A percentile compares a stretch with the other conserved stretches of the same genome.
These are phyloP conservation scores for Xerocomus potaroensis DNA, from an alignment of 768 basidiomycete species.

Conservation along the genomic window DNA sequence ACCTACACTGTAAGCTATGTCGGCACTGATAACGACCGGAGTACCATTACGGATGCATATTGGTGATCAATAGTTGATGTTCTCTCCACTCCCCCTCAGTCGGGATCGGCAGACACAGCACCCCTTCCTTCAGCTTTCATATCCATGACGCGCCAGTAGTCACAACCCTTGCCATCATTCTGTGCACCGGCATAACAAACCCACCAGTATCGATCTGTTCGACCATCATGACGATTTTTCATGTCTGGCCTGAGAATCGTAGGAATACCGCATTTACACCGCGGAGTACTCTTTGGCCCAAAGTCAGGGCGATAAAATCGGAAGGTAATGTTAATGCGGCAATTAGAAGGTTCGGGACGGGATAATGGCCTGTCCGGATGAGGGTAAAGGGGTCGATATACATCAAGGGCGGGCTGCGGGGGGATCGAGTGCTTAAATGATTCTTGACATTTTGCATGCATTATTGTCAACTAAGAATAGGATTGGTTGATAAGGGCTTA, in stretches of 20 bases:
- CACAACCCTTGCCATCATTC: slow-evolving; percentile 80
- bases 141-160: slow-evolving; percentile 71
- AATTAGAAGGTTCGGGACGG: slow-evolving; percentile 48
- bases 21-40: neutral
- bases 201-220: slow-evolving; percentile 66
- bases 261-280: slow-evolving; percentile 70
- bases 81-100: neutral
- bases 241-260: slow-evolving; percentile 72
- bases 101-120: slow-evolving; percentile 32
- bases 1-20: neutral
- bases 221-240: slow-evolving; percentile 60
- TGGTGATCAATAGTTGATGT: neutral
- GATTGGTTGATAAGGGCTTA: neutral
- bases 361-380: slow-evolving; percentile 19
- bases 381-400: slow-evolving; percentile 61
- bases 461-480: slow-evolving; percentile 63
- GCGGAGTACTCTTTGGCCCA: slow-evolving; percentile 56
- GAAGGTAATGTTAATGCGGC: slow-evolving; percentile 82
- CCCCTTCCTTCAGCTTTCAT: slow-evolving; percentile 64
- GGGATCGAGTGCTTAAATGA: slow-evolving; percentile 77
- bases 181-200: slow-evolving; percentile 75
- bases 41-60: slow-evolving; percentile 2
- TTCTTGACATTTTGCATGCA: slow-evolving; percentile 85
- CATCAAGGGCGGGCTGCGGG: slow-evolving; percentile 63
- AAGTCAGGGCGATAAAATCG: slow-evolving; percentile 86